Evolutionary conservation across 495 filamentous ascomycete species (phyloP), one percentile per base, ranked within the genome.

Genomic region (Xylaria bambusicola): DNA sequence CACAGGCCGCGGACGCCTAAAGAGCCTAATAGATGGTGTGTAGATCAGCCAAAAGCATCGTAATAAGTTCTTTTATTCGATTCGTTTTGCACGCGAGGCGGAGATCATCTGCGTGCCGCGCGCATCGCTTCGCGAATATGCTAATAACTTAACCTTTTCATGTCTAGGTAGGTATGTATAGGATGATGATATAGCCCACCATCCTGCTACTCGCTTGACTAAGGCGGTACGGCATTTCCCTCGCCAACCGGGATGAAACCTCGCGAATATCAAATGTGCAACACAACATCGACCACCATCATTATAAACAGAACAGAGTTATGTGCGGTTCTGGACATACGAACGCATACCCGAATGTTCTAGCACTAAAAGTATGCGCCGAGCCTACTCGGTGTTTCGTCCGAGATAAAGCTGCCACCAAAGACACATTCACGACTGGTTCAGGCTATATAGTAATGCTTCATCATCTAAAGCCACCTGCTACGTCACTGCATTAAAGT

Each of bases 231-330:
- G 56, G 33, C 35, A 41, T 50, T 50, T 58, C 18, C 15, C 35
- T 58, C 46, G 56, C 45, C 35, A 58, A 53, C 57, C 57, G 49
- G 57, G 49, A 60, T 53, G 49, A 46, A 52, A 60, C 57, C 49
- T 52, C 40, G 48, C 33, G 18, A 21, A 13, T 8, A 26, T 51
- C 23, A 44, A 31, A 51, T 51, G 46, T 23, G 47, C 48, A 10
- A 44, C 46, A 58, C 23, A 36, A 36, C 3, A 44, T 35, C 27
- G 26, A 24, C 18, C 12, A 24, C 24, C 24, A 41, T 33, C 23
- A 31, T 38, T 49, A 35, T 58, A 20, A 41, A 58, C 44, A 41
- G 24, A 58, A 48, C 36, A 41, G 26, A 42, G 29, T 40, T 51
- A 44, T 38, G 36, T 38, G 36, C 13, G 36, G 48, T 44, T 18